Conservation (phyloP, 257 asterid species). For the Fraxinus cuspidata region DNA sequence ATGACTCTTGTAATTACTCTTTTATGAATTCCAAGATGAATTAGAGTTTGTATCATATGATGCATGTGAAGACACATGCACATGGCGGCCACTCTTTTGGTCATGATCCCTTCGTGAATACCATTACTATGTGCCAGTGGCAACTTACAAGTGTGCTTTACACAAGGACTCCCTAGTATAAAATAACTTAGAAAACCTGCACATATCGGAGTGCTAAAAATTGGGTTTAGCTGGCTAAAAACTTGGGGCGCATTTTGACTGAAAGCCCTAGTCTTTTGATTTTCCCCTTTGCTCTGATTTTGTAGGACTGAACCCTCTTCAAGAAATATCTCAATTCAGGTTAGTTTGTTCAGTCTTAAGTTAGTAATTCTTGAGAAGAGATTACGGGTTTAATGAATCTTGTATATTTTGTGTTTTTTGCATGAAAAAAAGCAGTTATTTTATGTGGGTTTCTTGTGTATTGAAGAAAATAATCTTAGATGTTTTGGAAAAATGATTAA, state of each 20-base stretch:
- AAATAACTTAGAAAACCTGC: neutral
- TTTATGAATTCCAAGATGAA: no score
- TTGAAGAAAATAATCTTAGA: neutral
- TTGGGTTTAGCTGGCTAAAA: neutral
- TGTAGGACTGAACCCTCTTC: neutral
- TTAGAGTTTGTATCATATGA: neutral
- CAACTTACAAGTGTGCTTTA: neutral
- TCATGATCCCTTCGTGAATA: neutral
- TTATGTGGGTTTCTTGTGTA: neutral
- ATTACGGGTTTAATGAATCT: neutral
- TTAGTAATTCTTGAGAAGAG: neutral
- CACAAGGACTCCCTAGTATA: neutral
- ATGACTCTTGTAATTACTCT: no score
- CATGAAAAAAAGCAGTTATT: neutral
- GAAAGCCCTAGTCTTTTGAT: neutral
- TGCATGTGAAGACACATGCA: constrained; percentile 1
- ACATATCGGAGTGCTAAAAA: neutral
- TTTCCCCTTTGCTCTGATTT: neutral
- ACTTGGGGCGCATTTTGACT: neutral
- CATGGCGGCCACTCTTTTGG: neutral
- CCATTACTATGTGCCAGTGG: neutral
- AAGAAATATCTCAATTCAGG: neutral
- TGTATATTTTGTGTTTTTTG: neutral
- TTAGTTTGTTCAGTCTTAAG: neutral
- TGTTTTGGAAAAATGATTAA: neutral